These are phyloP conservation scores for Lachancea sp. DNA, from an alignment of 805 yeast species.

Conservation along the genomic window DNA sequence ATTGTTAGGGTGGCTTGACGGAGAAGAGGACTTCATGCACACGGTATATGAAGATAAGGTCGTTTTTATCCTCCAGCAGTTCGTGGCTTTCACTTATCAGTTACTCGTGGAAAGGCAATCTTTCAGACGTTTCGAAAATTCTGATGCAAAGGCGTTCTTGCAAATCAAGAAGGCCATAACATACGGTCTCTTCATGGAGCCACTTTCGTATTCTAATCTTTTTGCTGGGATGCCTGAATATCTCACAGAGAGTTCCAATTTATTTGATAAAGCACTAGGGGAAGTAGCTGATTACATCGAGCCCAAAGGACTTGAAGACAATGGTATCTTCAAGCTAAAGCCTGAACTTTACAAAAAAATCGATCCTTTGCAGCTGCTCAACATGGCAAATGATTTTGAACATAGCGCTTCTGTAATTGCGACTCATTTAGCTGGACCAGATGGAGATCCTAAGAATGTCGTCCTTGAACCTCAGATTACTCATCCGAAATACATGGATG, in stretches of 20 bases:
- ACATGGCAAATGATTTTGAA: slow-evolving; percentile 45
- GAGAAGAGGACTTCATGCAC: slow-evolving; percentile 29
- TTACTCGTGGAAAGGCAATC: slow-evolving; percentile 63
- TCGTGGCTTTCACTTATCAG: slow-evolving; percentile 62
- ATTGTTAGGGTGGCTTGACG: slow-evolving; percentile 43
- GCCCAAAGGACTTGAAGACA: slow-evolving; percentile 60
- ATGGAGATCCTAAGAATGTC: slow-evolving; percentile 37
- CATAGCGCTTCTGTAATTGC: slow-evolving; percentile 44
- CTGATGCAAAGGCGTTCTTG: slow-evolving; percentile 27
- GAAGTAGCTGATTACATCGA: slow-evolving; percentile 57
- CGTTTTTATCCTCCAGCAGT: slow-evolving; percentile 69
- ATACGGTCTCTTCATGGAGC: slow-evolving; percentile 45
- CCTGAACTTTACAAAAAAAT: slow-evolving; percentile 38
- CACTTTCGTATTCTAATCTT: slow-evolving; percentile 49
- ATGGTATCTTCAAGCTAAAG: slow-evolving; percentile 60
- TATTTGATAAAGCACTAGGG: slow-evolving; percentile 45
- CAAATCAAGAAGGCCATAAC: slow-evolving; percentile 40
- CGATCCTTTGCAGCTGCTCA: slow-evolving; percentile 51
- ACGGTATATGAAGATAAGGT: slow-evolving; percentile 46
- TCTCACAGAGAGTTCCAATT: slow-evolving; percentile 32
- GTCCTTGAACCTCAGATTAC: slow-evolving; percentile 44
- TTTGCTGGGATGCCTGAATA: slow-evolving; percentile 32
- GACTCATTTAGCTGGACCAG: slow-evolving; percentile 38
- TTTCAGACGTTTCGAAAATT: slow-evolving; percentile 39
- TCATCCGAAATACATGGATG: slow-evolving; percentile 23